Evolutionary conservation across 495 filamentous ascomycete genomes (phyloP), one percentile per base, ranked within the genome.

Genomic region (Cryomyces minteri): DNA sequence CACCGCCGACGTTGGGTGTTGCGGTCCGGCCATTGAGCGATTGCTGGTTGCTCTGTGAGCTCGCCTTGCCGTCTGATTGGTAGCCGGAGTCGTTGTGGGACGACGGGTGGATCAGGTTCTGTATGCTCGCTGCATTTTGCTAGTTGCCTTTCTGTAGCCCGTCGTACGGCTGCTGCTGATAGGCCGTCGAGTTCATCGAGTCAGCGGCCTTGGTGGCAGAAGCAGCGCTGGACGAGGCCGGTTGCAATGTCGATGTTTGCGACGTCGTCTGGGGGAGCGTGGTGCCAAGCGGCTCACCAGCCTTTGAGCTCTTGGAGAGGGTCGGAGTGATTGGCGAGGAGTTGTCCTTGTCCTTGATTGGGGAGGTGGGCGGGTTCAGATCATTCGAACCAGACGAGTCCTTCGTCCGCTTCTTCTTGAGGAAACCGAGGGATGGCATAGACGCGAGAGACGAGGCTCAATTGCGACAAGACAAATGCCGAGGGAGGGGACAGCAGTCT

Each of bases 331-430:
- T 66, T 46, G 78, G 71, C 56, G 79, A 79, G 52, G 70, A 73
- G 18, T 1, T 25, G 18, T 25, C 18, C 55, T 71, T 72, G 56
- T 55, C 55, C 34, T 53, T 55, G 33, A 49, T 48, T 31, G 56
- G 58, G 25, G 58, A 58, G 11, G 56, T 53, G n/a, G 56, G 56
- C 39, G 58, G 54, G 43, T 61, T 52, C 36, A 60, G 54, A 41
- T 62, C 60, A 38, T 49, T 47, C 46, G 59, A 60, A 29, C 60
- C 58, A 33, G 55, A 51, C 49, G 61, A 62, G 56, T 85, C 80
- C 77, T 85, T 94, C 67, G 88, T 92, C 73, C 84, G 78, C 72
- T 92, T 87, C 78, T 94, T 95, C 74, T 95, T 98, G 58, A 98
- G 74, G 57, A 94, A 80, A 51, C 84, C 82, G 65, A 84, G 70